These are phyloP conservation scores for Colletotrichum sp. DNA, from an alignment of 2,329 filamentous ascomycete genomes.

Conservation along the genomic window DNA sequence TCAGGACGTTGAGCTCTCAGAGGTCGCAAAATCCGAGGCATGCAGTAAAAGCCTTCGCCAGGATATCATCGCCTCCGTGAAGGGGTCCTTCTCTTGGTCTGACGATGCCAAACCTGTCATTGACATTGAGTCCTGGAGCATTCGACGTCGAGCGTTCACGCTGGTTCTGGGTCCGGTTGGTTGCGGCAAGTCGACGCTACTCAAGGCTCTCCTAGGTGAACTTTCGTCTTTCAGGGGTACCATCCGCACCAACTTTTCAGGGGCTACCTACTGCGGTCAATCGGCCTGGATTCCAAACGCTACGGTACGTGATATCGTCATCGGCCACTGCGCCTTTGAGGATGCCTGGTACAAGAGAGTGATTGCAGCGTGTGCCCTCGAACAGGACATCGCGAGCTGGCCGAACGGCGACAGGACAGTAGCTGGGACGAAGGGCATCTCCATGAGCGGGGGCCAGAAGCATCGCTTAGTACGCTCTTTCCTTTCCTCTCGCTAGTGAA, in stretches of 20 bases:
- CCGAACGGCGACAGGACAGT: conserved; percentile 34
- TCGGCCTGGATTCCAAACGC: conserved; percentile 33
- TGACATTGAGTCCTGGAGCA: conserved; percentile 2
- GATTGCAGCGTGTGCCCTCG: conserved; percentile 37
- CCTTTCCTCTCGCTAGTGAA: rapidly evolving
- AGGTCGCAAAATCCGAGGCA: neutral
- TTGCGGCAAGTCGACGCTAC: conserved; percentile 38
- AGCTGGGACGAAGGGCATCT: conserved; percentile 40
- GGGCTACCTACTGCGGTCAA: conserved; percentile 29
- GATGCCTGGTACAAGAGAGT: conserved; percentile 34
- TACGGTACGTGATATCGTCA: conserved; percentile 36
- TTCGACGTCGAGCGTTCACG: conserved; percentile 19
- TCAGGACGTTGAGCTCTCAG: neutral
- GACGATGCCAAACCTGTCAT: conserved; percentile 7
- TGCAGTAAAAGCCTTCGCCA: neutral
- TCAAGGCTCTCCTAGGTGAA: conserved; percentile 35
- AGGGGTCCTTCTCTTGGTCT: conserved; percentile 18
- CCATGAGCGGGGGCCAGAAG: conserved; percentile 42
- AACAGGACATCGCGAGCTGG: conserved; percentile 31
- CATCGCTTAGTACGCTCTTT: conserved; percentile 27
- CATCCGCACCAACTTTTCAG: conserved; percentile 19
- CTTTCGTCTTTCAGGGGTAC: conserved; percentile 20
- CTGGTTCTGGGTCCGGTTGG: conserved; percentile 39
- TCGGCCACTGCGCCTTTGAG: conserved; percentile 30
- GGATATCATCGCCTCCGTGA: neutral